Evolutionary conservation across 2,329 filamentous ascomycete genomes (phyloP).

Genomic region (Sporothrix sp.): DNA sequence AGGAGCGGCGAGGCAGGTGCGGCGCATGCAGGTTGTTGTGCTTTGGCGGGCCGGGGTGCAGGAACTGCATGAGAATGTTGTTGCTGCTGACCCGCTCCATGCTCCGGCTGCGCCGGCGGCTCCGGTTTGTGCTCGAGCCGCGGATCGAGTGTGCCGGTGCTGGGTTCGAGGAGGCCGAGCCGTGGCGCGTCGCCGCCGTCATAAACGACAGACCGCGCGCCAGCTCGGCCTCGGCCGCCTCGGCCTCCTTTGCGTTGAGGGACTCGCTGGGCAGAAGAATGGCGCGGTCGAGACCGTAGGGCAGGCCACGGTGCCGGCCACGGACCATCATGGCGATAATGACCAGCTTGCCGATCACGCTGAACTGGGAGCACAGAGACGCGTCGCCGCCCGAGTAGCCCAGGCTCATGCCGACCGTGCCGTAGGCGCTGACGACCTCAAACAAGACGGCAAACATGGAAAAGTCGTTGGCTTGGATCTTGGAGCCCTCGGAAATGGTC

Average conservation of each 20-base stretch:
- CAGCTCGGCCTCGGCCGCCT: constrained; percentile 30
- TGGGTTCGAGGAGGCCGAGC: constrained; percentile 27
- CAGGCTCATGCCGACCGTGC: constrained; percentile 84
- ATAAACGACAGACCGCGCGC: constrained; percentile 13
- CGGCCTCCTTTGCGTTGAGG: constrained; percentile 43
- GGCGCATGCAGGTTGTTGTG: background rate
- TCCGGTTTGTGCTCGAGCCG: constrained; percentile 22
- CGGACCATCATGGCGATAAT: constrained; percentile 61
- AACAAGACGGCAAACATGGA: constrained; percentile 65
- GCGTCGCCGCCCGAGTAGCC: constrained; percentile 69
- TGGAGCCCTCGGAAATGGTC: constrained; percentile 70
- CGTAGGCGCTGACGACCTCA: constrained; percentile 83
- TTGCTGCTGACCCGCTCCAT: constrained; percentile 33
- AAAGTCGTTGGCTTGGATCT: constrained; percentile 55
- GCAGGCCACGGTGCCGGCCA: constrained; percentile 57
- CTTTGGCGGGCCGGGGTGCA: constrained; percentile 38
- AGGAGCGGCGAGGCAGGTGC: constrained; percentile 4
- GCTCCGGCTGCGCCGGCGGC: constrained; percentile 29
- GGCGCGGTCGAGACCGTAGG: constrained; percentile 55
- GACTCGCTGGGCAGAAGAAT: constrained; percentile 49
- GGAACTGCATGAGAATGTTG: constrained; percentile 34
- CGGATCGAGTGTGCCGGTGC: constrained; percentile 21
- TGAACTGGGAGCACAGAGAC: constrained; percentile 76
- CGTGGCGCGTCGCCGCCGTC: constrained; percentile 26
- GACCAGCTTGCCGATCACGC: constrained; percentile 58